Conservation (phyloP, 441 rosid genomes). For the Euphorbia neoarborescens region DNA sequence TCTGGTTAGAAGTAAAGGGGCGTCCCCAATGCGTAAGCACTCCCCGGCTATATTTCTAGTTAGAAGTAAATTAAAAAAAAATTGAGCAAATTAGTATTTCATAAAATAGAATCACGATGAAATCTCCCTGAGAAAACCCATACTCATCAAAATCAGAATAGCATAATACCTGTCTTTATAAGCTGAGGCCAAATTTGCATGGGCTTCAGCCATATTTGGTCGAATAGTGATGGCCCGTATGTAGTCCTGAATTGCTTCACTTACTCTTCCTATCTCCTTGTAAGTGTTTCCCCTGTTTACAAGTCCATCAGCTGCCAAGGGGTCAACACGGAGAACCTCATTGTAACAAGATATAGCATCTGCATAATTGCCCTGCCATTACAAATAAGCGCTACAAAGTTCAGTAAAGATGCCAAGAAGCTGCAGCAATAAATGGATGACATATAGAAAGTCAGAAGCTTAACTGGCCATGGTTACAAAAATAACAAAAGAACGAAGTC, state of each 20-base stretch:
- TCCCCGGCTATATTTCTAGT: too few relatives aligned
- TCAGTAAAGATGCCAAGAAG: neutral
- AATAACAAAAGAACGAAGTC: neutral
- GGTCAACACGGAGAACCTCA: slow-evolving; percentile 96
- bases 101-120: too few relatives aligned
- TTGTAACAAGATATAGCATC: slow-evolving; percentile 99
- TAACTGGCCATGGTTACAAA: neutral
- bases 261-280: slow-evolving; percentile 93
- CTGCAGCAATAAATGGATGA: neutral
- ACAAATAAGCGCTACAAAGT: neutral
- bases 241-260: slow-evolving; percentile 94
- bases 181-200: slow-evolving; percentile 97
- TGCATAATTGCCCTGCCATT: slow-evolving; percentile 70
- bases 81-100: too few relatives aligned
- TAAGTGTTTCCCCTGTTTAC: slow-evolving; percentile 96
- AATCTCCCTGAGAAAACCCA: too few relatives aligned
- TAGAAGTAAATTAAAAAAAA: too few relatives aligned
- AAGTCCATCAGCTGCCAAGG: slow-evolving; percentile 95
- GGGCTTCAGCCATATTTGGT: slow-evolving; percentile 98
- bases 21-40: too few relatives aligned
- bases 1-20: too few relatives aligned
- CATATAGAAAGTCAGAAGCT: neutral
- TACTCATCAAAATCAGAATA: neutral
- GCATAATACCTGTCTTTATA: slow-evolving; percentile 84
- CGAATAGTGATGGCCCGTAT: slow-evolving; percentile 67